A percentile compares a stretch with the other conserved stretches of the same genome.
Conservation (phyloP, 805 yeast genomes). For the Diddensiella caesifluorescens region DNA sequence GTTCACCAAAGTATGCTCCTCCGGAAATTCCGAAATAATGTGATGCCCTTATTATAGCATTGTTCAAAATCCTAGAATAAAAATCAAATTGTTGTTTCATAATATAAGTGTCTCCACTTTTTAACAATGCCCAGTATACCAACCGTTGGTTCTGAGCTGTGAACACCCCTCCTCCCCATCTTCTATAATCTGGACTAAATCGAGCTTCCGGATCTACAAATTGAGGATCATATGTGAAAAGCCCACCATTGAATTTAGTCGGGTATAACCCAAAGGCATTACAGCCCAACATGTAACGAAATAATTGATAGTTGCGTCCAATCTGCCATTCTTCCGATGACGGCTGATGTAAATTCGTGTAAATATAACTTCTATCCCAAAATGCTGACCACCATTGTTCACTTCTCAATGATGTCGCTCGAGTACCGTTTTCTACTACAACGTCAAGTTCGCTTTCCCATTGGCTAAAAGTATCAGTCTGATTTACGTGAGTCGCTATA, state of each 20-base stretch:
- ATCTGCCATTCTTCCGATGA: slow-evolving; percentile 1
- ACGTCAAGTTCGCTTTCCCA: slow-evolving; percentile 1
- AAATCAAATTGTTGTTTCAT: background rate
- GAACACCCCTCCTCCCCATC: slow-evolving; percentile 2
- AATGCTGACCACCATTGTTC: background rate
- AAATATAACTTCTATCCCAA: slow-evolving; percentile 3
- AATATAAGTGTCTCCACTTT: slow-evolving; percentile 1
- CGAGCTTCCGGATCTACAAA: background rate
- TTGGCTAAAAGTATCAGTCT: background rate
- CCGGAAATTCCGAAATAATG: slow-evolving; percentile 1
- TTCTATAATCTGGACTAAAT: slow-evolving; percentile 3
- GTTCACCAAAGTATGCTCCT: background rate
- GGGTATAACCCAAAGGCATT: background rate
- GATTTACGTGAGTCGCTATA: background rate
- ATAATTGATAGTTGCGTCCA: slow-evolving; percentile 1
- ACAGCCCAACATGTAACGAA: slow-evolving; percentile 4
- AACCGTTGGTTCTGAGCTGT: slow-evolving; percentile 4
- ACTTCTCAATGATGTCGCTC: background rate
- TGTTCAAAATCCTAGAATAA: background rate
- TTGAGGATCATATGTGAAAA: slow-evolving; percentile 1
- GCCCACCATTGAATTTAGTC: slow-evolving; percentile 4
- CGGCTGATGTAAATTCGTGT: background rate
- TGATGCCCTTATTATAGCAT: background rate
- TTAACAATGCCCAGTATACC: slow-evolving; percentile 1
- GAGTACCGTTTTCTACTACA: background rate